These are phyloP conservation scores for Zymoseptoria ardabiliae DNA, from an alignment of 2,329 filamentous ascomycete genomes.

Conservation along the genomic window DNA sequence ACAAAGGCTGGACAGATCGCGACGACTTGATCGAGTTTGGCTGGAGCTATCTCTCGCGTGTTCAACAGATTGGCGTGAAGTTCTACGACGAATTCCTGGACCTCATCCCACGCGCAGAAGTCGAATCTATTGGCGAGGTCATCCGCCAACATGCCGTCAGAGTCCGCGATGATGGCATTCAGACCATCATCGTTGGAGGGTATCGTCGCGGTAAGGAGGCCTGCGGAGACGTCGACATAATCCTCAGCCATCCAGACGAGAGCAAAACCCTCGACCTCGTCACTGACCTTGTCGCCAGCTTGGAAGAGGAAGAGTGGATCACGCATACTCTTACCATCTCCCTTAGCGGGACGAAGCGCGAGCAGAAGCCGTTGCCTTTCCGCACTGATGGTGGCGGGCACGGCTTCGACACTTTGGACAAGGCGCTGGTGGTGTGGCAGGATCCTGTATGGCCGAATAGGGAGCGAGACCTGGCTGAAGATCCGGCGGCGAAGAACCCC, in stretches of 20 bases:
- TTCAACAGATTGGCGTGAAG: slow-evolving; percentile 90
- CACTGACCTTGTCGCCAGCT: slow-evolving; percentile 57
- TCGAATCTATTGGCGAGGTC: slow-evolving; percentile 57
- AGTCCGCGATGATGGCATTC: slow-evolving; percentile 48
- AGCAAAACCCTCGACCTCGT: slow-evolving; percentile 62
- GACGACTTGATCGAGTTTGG: slow-evolving; percentile 80
- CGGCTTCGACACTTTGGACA: slow-evolving; percentile 84
- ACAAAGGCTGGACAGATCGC: slow-evolving; percentile 69
- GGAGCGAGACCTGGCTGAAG: slow-evolving; percentile 28
- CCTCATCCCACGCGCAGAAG: slow-evolving; percentile 65
- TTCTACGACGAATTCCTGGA: slow-evolving; percentile 79
- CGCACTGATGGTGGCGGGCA: slow-evolving; percentile 39
- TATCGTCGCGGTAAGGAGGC: slow-evolving; percentile 69
- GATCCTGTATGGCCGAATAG: slow-evolving; percentile 46
- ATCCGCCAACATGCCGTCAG: slow-evolving; percentile 61
- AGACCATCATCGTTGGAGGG: slow-evolving; percentile 65
- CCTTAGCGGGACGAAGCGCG: slow-evolving; percentile 62
- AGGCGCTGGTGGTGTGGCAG: slow-evolving; percentile 90
- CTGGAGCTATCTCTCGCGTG: slow-evolving; percentile 66
- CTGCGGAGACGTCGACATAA: slow-evolving; percentile 77
- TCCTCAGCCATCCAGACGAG: slow-evolving; percentile 73
- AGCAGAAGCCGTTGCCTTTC: slow-evolving; percentile 57
- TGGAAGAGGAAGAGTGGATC: slow-evolving; percentile 64
- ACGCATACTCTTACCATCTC: slow-evolving; percentile 74
- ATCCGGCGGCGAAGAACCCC: slow-evolving; percentile 50